phyloP scores from a whole-genome alignment of 805 yeast species.

The Ogataea nitratoaversa region DNA sequence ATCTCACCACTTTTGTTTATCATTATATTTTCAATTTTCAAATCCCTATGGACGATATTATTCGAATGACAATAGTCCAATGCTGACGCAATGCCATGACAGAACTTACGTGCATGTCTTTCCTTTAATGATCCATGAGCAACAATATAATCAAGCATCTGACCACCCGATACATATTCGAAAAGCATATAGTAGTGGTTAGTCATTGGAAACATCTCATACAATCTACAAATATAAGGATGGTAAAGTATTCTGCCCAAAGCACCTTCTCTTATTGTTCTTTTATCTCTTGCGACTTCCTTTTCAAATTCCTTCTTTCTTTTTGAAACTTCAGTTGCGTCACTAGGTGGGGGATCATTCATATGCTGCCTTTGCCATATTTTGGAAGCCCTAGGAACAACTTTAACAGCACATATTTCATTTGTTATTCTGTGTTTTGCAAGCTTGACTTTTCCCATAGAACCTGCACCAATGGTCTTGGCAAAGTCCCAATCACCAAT shows the following conservation, averaged over 20 bases:
- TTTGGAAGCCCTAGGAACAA: slow-evolving; percentile 85
- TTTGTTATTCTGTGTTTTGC: slow-evolving; percentile 81
- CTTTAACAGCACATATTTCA: slow-evolving; percentile 87
- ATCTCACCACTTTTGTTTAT: slow-evolving; percentile 91
- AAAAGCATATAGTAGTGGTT: slow-evolving; percentile 95
- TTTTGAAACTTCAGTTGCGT: slow-evolving; percentile 52
- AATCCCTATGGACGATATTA: slow-evolving; percentile 93
- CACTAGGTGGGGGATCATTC: slow-evolving; percentile 61
- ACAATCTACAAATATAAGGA: slow-evolving; percentile 85
- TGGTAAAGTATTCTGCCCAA: slow-evolving; percentile 86
- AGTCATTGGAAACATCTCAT: slow-evolving; percentile 94
- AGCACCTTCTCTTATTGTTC: slow-evolving; percentile 95
- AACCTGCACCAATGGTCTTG: slow-evolving; percentile 95
- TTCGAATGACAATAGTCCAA: slow-evolving; percentile 90
- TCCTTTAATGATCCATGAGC: slow-evolving; percentile 94
- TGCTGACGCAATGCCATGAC: slow-evolving; percentile 92
- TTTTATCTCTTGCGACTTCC: slow-evolving; percentile 83
- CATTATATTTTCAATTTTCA: slow-evolving; percentile 94
- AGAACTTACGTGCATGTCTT: slow-evolving; percentile 89
- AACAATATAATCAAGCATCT: slow-evolving; percentile 93
- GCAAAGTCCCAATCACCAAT: slow-evolving; percentile 97
- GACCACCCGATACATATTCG: slow-evolving; percentile 97
- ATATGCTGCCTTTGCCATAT: slow-evolving; percentile 69
- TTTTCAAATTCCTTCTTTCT: slow-evolving; percentile 70
- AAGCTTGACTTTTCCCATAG: slow-evolving; percentile 97